Conservation (phyloP, 2,329 filamentous ascomycete genomes). For the Teratosphaeria pseudoeucalypti region DNA sequence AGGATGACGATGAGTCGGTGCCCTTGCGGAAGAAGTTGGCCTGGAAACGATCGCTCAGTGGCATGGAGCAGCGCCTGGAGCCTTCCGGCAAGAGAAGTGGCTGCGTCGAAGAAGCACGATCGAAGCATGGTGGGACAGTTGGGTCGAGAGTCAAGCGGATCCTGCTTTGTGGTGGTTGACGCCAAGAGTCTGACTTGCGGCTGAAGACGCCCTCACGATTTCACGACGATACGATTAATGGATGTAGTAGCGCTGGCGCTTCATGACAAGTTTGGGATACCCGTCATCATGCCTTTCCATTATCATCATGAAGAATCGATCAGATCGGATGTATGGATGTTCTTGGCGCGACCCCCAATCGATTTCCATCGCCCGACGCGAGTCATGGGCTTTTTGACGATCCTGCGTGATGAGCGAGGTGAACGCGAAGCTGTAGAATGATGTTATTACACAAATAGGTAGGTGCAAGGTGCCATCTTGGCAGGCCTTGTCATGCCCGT, state of each 20-base stretch:
- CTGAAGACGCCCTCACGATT: not conserved
- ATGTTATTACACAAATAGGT: not conserved
- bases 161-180: not conserved
- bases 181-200: not conserved
- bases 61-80: not conserved
- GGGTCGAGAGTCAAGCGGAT: not conserved
- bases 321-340: not conserved
- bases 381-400: not conserved
- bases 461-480: not conserved
- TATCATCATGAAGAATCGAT: too few relatives aligned
- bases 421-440: too few relatives aligned
- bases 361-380: not conserved
- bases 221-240: not conserved
- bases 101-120: not conserved
- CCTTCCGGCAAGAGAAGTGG: not conserved
- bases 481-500: not conserved
- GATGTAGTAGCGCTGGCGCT: not conserved
- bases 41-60: constrained; percentile 7
- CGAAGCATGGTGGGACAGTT: not conserved
- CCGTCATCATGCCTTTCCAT: too few relatives aligned
- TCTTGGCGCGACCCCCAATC: not conserved
- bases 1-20: constrained; percentile 14
- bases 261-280: not conserved
- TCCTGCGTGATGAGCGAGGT: not conserved
- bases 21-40: constrained; percentile 15